These are phyloP conservation scores for Sanghuangporus sanghuang DNA, from an alignment of 1,284 basidiomycete species.

Conservation along the genomic window DNA sequence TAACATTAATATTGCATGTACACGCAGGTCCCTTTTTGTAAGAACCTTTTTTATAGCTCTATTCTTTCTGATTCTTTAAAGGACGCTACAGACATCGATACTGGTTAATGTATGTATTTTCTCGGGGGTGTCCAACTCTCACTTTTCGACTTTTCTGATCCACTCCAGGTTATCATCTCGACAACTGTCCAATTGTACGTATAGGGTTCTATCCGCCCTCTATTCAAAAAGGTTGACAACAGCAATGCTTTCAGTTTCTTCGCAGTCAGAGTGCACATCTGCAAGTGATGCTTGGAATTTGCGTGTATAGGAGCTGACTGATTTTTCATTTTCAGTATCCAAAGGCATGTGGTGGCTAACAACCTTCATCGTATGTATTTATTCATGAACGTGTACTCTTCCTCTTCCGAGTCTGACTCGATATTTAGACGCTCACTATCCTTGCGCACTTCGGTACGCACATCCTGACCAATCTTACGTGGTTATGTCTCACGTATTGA, in stretches of 20 bases:
- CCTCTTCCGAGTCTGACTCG: neutral
- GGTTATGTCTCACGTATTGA: neutral
- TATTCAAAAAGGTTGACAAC: neutral
- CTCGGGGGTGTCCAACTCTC: neutral
- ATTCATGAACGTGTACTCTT: neutral
- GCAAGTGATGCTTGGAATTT: neutral
- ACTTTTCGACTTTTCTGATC: neutral
- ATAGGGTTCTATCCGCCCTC: neutral
- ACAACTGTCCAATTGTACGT: constrained; percentile 14
- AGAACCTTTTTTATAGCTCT: neutral
- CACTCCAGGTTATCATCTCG: constrained; percentile 3
- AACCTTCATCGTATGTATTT: constrained; percentile 7
- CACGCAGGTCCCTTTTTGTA: constrained; percentile 11
- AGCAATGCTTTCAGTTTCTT: constrained; percentile 5
- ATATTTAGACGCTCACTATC: constrained; percentile 4
- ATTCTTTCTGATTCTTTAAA: neutral
- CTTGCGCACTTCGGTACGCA: constrained; percentile 14
- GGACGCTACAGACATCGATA: neutral
- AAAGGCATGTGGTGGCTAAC: constrained; percentile 12
- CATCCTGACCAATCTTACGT: neutral
- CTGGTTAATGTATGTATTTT: constrained; percentile 6
- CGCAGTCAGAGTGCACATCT: constrained; percentile 8
- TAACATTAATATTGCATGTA: neutral
- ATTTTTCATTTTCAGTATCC: neutral
- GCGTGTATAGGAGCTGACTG: neutral